phyloP scores from a whole-genome alignment of 1,139 yeast genomes.

The Debaryomycetaceae sp. region DNA sequence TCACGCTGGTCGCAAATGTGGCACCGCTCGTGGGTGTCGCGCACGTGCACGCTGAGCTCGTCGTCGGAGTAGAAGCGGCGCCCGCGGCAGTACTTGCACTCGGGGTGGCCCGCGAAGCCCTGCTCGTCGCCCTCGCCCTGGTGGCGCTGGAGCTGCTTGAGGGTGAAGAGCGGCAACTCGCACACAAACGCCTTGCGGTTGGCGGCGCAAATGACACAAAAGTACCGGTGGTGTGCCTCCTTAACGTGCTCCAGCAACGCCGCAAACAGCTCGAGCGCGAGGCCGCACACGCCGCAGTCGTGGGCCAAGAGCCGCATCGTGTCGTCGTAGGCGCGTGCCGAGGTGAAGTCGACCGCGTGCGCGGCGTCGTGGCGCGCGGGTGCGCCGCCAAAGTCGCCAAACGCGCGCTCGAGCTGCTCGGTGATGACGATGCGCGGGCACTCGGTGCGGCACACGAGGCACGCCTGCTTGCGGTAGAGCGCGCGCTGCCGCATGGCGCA shows the following conservation, averaged over 20 bases:
- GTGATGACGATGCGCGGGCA: constrained; percentile 58
- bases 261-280: constrained; percentile 43
- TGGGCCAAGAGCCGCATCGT: constrained; percentile 51
- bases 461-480: constrained; percentile 64
- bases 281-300: constrained; percentile 53
- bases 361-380: constrained; percentile 44
- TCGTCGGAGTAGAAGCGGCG: constrained; percentile 83
- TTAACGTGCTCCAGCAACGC: constrained; percentile 63
- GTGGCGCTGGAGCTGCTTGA: constrained; percentile 64
- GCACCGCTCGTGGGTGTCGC: constrained; percentile 85
- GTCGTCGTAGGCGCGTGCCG: constrained; percentile 32
- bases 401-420: constrained; percentile 33
- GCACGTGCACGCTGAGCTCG: constrained; percentile 75
- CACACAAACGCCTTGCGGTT: constrained; percentile 73
- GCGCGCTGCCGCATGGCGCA: constrained; percentile 86
- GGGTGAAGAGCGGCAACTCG: constrained; percentile 63
- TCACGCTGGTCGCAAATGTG: constrained; percentile 77
- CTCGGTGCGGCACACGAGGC: constrained; percentile 82
- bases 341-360: constrained; percentile 50
- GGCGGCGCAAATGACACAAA: constrained; percentile 72
- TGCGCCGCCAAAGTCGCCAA: constrained; percentile 34
- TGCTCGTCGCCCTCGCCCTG: constrained; percentile 60
- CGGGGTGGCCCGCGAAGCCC: constrained; percentile 89
- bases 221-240: constrained; percentile 53
- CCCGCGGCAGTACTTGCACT: constrained; percentile 76